phyloP scores from a whole-genome alignment of 805 yeast genomes.

The Candida andamanensis region DNA sequence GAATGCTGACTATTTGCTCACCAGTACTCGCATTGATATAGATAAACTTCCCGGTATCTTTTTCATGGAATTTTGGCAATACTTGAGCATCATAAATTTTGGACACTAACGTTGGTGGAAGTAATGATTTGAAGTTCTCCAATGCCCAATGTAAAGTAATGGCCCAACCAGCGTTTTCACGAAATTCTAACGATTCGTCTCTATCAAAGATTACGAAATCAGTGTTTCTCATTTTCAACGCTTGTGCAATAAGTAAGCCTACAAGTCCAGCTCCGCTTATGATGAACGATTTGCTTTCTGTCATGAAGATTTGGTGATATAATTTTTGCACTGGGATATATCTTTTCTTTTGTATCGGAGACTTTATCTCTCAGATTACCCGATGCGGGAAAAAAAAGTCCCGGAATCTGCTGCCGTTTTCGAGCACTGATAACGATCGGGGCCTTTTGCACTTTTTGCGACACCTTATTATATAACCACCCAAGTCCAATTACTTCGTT shows the following conservation, averaged over 20 bases:
- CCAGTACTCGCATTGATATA: slow-evolving; percentile 25
- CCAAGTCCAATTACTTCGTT: neutral
- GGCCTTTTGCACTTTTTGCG: too few relatives aligned
- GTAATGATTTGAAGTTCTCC: slow-evolving; percentile 14
- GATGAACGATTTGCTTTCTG: slow-evolving; percentile 4
- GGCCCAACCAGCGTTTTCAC: slow-evolving; percentile 28
- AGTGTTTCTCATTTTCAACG: slow-evolving; percentile 16
- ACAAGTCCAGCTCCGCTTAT: slow-evolving; percentile 18
- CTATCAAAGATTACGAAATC: slow-evolving; percentile 22
- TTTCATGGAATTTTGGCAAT: slow-evolving; percentile 17
- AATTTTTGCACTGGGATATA: neutral
- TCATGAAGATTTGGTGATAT: neutral
- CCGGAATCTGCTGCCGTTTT: too few relatives aligned
- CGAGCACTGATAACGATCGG: too few relatives aligned
- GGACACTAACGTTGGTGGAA: slow-evolving; percentile 16
- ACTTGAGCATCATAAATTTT: slow-evolving; percentile 21
- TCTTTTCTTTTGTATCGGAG: neutral
- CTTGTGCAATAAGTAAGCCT: slow-evolving; percentile 21
- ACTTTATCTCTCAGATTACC: too few relatives aligned
- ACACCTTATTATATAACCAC: neutral
- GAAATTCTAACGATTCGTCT: slow-evolving; percentile 15
- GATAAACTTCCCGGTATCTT: slow-evolving; percentile 22
- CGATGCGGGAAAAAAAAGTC: too few relatives aligned
- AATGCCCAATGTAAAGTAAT: slow-evolving; percentile 27
- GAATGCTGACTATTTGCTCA: slow-evolving; percentile 19